Base-by-base conservation (phyloP, 208 protist species). In the Crithidia acanthocephali region DNA sequence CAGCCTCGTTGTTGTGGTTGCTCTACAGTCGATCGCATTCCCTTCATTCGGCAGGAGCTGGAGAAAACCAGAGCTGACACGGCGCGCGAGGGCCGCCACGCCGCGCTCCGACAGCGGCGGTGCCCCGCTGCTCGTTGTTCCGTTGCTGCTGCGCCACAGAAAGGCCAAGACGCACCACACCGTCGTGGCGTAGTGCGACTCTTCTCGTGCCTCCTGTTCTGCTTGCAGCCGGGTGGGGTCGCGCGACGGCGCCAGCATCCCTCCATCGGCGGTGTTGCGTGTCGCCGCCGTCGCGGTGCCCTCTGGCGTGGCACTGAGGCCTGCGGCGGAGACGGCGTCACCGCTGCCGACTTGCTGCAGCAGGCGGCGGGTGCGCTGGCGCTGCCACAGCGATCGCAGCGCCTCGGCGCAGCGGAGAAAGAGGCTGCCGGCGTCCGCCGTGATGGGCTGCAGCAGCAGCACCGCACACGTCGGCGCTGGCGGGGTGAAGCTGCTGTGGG, bases 351-450 rank as follows among this genome's bases (percentile, higher is more conserved):
- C 47, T 32, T 79, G 50, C n/a, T 33, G 74, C 48, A 77, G 25
- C 30, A 71, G 58, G 13, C 64, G 72, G 0, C 53, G 52, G 2
- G 57, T 53, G 23, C 57, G 68, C 51, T 68, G 61, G 4, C 48
- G 72, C 50, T 72, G 72, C 72, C 72, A 77, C 40, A 67, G 72
- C 13, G 45, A 35, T 18, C 65, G 63, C 28, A 77, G 58, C 20
- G 68, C 56, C 16, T 68, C 65, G 9, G 30, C 27, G 40, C 72
- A 77, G 42, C 64, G 72, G 18, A 77, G 72, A 33, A 77, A 42
- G 47, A 72, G 48, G 23, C 45, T 32, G 27, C 63, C 72, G 6
- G 68, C 64, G n/a, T 77, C 72, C 20, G 37, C 44, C 16, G 61
- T 28, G n/a, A 77, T 68, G 42, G 72, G 72, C 50, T 67, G 33